Evolutionary conservation across 768 basidiomycete genomes (phyloP), one percentile per base, ranked within the genome.

Genomic region (Hypholoma fasciculare): DNA sequence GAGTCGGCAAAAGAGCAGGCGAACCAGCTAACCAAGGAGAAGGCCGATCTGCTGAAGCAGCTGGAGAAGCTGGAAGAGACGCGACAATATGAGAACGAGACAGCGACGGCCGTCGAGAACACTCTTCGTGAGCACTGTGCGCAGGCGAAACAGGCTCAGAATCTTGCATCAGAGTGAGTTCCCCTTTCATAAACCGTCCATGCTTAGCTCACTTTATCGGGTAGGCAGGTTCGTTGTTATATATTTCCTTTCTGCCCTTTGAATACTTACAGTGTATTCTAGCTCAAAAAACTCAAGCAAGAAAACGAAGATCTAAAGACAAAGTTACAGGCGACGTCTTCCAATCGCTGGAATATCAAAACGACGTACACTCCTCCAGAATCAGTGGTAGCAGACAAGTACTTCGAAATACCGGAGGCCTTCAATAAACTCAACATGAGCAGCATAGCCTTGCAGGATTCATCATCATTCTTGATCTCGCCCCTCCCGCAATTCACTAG

Each of bases 71-170:
- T 79, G 42, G 67, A 74, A 42, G 69, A 73, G 38, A 69, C 69
- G 50, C 76, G 77, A 26, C 73, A 72, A 23, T 77, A 79, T 48
- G 87, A 86, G 66, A 79, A 74, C 61, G 80, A 86, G 20, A 76
- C 76, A 2, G 79, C 84, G 7, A 67, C 81, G 43, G 76, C 73
- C 9, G 75, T 82, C 37, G 84, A 87, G 74, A 78, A 69, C 55
- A 81, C 72, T 63, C 73, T 89, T 61, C 76, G 82, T 60, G 79
- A 82, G 30, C 82, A 83, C 63, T 80, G 78, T 52, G 73, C 74
- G 49, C 71, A 77, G 39, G 76, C 83, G 59, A 77, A 79, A 34
- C 70, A 66, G 26, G 79, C 74, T 11, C 80, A 79, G 55, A 71
- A 73, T 47, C 63, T 69, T 49, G 67, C 79, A 62, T 69, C 76